phyloP scores from a whole-genome alignment of 169 alveolate genomes.

The Miamiensis avidus region DNA sequence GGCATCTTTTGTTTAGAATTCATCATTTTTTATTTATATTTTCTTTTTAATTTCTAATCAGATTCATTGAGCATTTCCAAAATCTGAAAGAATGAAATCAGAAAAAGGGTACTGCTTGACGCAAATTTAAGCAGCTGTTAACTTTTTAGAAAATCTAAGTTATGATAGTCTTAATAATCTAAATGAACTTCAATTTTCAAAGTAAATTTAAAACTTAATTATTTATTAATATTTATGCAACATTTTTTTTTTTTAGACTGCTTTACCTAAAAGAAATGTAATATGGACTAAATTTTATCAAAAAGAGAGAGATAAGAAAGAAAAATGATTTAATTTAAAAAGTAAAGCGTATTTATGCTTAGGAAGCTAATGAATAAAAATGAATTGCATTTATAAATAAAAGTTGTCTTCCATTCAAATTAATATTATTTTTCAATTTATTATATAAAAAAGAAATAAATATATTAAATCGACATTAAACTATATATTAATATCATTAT shows the following conservation, averaged over 20 bases:
- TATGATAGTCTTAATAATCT: neutral
- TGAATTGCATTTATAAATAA: too few species aligned
- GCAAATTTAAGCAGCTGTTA: slow-evolving; percentile 3
- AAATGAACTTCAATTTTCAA: neutral
- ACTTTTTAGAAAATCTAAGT: slow-evolving; percentile 15
- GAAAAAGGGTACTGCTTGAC: slow-evolving; percentile 15
- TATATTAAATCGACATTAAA: too few species aligned
- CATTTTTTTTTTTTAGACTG: neutral
- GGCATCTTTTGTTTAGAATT: too few species aligned
- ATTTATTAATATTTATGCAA: neutral
- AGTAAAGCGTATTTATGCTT: neutral
- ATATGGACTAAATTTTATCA: slow-evolving; percentile 15
- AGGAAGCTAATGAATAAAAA: neutral
- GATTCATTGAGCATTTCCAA: slow-evolving; percentile 19
- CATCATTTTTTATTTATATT: too few species aligned
- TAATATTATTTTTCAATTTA: too few species aligned
- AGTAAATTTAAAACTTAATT: neutral
- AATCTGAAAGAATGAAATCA: slow-evolving; percentile 3
- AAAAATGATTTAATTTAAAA: neutral
- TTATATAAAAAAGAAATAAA: too few species aligned
- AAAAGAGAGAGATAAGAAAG: slow-evolving; percentile 16
- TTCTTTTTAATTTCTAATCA: neutral
- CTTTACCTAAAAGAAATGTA: slow-evolving; percentile 22
- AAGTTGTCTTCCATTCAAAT: too few species aligned
- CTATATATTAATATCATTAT: too few species aligned